Base-by-base conservation (phyloP, 441 rosid species). In the Capsella rubella region DNA sequence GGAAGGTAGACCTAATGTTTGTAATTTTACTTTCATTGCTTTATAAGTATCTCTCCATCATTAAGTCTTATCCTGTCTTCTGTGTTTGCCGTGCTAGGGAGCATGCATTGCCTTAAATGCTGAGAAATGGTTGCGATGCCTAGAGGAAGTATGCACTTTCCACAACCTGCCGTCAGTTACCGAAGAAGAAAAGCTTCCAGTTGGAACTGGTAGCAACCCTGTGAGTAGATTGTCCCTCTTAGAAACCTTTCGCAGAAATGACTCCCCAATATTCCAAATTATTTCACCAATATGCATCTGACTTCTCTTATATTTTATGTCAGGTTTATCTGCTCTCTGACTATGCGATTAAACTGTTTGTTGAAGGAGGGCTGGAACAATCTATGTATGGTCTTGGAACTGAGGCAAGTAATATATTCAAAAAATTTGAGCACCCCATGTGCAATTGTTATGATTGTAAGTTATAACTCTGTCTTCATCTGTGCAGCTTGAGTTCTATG, bases 161-260 rank as follows among this genome's bases (percentile, higher is more conserved):
- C 89, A 90, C 79, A 79, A 82, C 54, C 82, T 95, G 81, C 90
- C 95, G 72, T 54, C 72, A 55, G 87, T 87, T 51, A 83, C 80
- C 1, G 91, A 84, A 54, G 91, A 90, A 77, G 89, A 90, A 81
- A 92, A 86, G 90, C 95, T 92, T 77, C 98, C 99, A 31, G 90
- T 88, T 67, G 97, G 98, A 78, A 90, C 86, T 7, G 99, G 99
- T 72, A 95, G 99, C 83, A 95, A 95, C 83, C 99, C 99, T 32
- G 97, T 95, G 77, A 84, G 88, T 80, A 62, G 39, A 6, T 72
- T 18, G 9, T 68, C 58, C 58, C 63, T 73, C 37, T 15, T 59
- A 53, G 6, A 47, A 78, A 54, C 37, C 58, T 50, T 46, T 4
- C 2, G 18, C 39, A 37, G n/a, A 55, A 57, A 70, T 39, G n/a